A percentile compares a stretch with the other conserved stretches of the same genome.
Evolutionary conservation across 2,329 filamentous ascomycete genomes (phyloP).

Genomic region (Alternaria hordeiaustralica): DNA sequence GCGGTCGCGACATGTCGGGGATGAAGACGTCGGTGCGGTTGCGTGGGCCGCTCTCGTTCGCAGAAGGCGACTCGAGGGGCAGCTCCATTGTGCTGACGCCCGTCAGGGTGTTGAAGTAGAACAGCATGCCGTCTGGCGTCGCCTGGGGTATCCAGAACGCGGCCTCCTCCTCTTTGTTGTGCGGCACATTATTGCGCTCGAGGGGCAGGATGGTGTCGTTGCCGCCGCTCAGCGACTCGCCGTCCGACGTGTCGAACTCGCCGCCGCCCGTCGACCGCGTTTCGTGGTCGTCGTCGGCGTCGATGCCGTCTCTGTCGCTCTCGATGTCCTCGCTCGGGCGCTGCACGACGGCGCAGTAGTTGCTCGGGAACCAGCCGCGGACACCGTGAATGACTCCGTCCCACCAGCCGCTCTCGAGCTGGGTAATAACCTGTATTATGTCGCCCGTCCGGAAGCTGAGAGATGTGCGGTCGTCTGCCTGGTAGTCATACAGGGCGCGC

Average conservation of each 20-base stretch:
- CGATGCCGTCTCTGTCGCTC: slow-evolving; percentile 64
- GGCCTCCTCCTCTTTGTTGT: slow-evolving; percentile 75
- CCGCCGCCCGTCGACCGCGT: slow-evolving; percentile 54
- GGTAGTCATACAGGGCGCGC: slow-evolving; percentile 92
- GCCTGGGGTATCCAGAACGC: slow-evolving; percentile 99
- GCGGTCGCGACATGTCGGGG: slow-evolving; percentile 87
- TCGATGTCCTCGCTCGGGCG: slow-evolving; percentile 75
- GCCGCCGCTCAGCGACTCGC: slow-evolving; percentile 52
- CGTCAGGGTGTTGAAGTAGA: slow-evolving; percentile 98
- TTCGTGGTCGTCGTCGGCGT: slow-evolving; percentile 58
- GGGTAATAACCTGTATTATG: slow-evolving; percentile 97
- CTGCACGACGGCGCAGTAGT: slow-evolving; percentile 90
- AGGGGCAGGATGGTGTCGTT: slow-evolving; percentile 62
- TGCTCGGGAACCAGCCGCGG: slow-evolving; percentile 98
- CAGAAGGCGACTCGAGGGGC: slow-evolving; percentile 86
- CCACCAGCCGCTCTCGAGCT: slow-evolving; percentile 99
- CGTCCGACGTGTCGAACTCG: slow-evolving; percentile 51
- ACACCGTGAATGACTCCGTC: slow-evolving; percentile 97
- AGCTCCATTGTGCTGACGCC: slow-evolving; percentile 94
- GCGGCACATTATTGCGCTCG: slow-evolving; percentile 64
- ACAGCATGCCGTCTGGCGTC: slow-evolving; percentile 88
- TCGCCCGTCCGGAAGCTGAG: slow-evolving; percentile 96
- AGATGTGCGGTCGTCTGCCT: slow-evolving; percentile 95
- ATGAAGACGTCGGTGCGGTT: slow-evolving; percentile 89
- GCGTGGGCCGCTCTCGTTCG: slow-evolving; percentile 81